A percentile compares a stretch with the other conserved stretches of the same genome.
Conservation (phyloP, 2,329 filamentous ascomycete species). For the Ophiostoma pallidulum region DNA sequence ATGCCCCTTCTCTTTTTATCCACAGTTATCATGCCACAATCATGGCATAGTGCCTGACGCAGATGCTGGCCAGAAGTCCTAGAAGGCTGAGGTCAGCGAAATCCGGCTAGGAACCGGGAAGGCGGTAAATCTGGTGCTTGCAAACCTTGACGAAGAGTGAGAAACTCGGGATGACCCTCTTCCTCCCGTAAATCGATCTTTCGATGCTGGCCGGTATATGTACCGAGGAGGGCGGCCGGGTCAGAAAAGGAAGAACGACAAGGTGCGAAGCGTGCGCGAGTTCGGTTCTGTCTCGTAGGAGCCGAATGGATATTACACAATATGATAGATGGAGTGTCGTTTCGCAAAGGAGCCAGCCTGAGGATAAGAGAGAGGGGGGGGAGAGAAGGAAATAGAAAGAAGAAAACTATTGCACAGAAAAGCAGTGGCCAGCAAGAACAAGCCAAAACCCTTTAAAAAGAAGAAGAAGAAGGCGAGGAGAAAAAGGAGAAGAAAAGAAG, state of each 20-base stretch:
- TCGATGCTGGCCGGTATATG: constrained; percentile 2
- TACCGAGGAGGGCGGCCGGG: not conserved
- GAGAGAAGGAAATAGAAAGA: not conserved
- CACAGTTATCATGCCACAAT: not conserved
- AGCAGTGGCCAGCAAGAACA: too few relatives aligned
- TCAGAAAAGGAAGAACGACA: not conserved
- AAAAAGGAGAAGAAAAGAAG: not conserved
- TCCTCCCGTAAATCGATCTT: not conserved
- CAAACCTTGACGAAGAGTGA: not conserved
- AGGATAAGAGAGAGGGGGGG: not conserved
- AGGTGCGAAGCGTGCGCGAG: not conserved
- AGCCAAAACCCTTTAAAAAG: not conserved
- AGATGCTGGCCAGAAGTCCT: not conserved
- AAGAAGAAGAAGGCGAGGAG: not conserved
- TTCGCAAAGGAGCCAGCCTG: constrained; percentile 1
- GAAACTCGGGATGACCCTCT: not conserved
- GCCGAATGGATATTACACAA: constrained; percentile 1
- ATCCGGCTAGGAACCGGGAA: not conserved
- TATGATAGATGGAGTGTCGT: not conserved
- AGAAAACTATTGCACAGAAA: too few relatives aligned
- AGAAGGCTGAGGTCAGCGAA: not conserved
- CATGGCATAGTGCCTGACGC: not conserved
- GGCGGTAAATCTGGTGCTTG: not conserved
- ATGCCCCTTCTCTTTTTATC: not conserved
- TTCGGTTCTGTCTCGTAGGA: not conserved